phyloP scores from a whole-genome alignment of 495 filamentous ascomycete genomes.

The Penicillium crystallinum region DNA sequence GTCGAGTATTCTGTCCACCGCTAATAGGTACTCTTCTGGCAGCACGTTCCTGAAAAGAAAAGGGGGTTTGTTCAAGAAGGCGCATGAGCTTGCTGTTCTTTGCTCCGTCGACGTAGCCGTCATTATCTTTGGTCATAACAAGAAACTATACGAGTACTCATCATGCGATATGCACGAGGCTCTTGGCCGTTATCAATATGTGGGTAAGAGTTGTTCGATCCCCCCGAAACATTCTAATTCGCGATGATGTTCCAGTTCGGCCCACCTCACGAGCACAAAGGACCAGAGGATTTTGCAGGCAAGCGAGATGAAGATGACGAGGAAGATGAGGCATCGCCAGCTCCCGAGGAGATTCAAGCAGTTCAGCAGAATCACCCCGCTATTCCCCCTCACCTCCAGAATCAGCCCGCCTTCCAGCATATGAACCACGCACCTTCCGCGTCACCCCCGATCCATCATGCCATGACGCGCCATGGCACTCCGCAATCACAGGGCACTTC shows the following conservation, averaged over 20 bases:
- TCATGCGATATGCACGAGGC: slow-evolving; percentile 90
- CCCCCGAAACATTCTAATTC: slow-evolving; percentile 1
- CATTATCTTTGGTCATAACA: slow-evolving; percentile 96
- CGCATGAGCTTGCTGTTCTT: slow-evolving; percentile 94
- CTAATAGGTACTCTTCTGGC: slow-evolving; percentile 5
- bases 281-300: slow-evolving; percentile 84
- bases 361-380: slow-evolving; percentile 41
- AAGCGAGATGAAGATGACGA: slow-evolving; percentile 83
- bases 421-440: slow-evolving; percentile 82
- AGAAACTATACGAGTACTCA: slow-evolving; percentile 97
- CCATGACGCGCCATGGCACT: slow-evolving; percentile 68
- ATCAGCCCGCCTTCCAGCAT: slow-evolving; percentile 67
- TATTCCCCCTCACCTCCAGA: slow-evolving; percentile 72
- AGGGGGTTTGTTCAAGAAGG: slow-evolving; percentile 98
- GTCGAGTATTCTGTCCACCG: neutral
- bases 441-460: slow-evolving; percentile 85
- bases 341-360: slow-evolving; percentile 52
- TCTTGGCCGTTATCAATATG: slow-evolving; percentile 80
- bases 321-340: slow-evolving; percentile 67
- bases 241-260: slow-evolving; percentile 60
- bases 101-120: slow-evolving; percentile 98
- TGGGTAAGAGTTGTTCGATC: slow-evolving; percentile 43
- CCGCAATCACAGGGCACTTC: slow-evolving; percentile 73
- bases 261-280: slow-evolving; percentile 91
- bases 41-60: slow-evolving; percentile 99